Conservation (phyloP, 2,329 filamentous ascomycete species). For the Graphium sp. region DNA sequence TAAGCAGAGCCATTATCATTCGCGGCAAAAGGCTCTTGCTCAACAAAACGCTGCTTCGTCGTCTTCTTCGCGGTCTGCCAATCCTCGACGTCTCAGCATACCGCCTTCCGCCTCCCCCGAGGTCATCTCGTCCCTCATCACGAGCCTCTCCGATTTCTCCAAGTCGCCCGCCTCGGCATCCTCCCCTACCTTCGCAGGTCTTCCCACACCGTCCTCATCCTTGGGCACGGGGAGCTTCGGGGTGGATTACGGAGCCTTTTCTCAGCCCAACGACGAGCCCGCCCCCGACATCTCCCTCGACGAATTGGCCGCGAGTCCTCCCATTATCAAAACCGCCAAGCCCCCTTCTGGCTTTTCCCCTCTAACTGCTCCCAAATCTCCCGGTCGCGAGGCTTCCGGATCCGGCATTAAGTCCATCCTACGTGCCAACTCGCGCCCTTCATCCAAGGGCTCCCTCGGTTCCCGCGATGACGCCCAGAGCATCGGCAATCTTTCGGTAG, state of each 20-base stretch:
- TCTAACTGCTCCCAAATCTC: slow-evolving; percentile 45
- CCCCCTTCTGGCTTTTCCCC: slow-evolving; percentile 61
- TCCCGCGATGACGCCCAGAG: slow-evolving; percentile 42
- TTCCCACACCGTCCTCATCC: slow-evolving; percentile 12
- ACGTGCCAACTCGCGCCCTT: slow-evolving; percentile 38
- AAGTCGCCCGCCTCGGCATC: slow-evolving; percentile 39
- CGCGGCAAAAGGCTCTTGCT: slow-evolving; percentile 7
- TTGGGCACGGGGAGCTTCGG: slow-evolving; percentile 40
- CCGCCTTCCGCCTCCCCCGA: slow-evolving; percentile 41
- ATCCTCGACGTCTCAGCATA: slow-evolving; percentile 8
- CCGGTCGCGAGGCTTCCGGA: slow-evolving; percentile 26
- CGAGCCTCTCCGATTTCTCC: slow-evolving; percentile 51
- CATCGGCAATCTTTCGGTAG: slow-evolving; percentile 47
- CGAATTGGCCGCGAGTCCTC: slow-evolving; percentile 45
- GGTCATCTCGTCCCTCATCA: slow-evolving; percentile 54
- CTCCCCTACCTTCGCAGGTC: slow-evolving; percentile 15
- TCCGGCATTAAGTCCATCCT: slow-evolving; percentile 44
- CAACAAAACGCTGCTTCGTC: slow-evolving; percentile 5
- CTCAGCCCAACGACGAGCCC: slow-evolving; percentile 29
- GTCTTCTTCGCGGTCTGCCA: slow-evolving; percentile 6
- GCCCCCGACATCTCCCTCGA: slow-evolving; percentile 26
- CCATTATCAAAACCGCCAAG: slow-evolving; percentile 68
- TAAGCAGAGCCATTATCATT: slow-evolving; percentile 6
- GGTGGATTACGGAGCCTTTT: slow-evolving; percentile 55
- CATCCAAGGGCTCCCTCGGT: slow-evolving; percentile 36